Evolutionary conservation across 2,329 filamentous ascomycete species (phyloP), one percentile per base, ranked within the genome.

Genomic region (Fonsecaea erecta): DNA sequence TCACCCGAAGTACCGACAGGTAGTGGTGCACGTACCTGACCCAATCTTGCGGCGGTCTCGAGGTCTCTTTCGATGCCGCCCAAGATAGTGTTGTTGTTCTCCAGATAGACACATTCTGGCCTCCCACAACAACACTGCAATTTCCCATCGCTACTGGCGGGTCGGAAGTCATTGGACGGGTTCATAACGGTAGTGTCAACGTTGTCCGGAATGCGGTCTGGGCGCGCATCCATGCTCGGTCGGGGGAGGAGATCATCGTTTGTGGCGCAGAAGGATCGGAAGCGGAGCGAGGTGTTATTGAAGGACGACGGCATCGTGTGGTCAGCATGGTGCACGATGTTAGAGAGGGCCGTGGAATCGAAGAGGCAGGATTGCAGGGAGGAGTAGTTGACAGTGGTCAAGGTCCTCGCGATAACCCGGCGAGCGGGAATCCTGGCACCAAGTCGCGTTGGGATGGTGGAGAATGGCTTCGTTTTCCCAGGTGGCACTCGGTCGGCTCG

Each of bases 61-160:
- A 97, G 90, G 80, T 97, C 92, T 73, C 89, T 90, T 79, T 98
- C 94, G 70, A 98, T 84, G 67, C 86, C 89, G 72, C 92, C 88
- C 53, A 98, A 83, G 68, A 92, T 84, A 52, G 85, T 84, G 77
- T 88, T 89, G 79, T 94, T 97, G 79, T 93, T 89, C 77, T 86
- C 87, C 68, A 97, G 84, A 75, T 90, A 92, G 71, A 88, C 85
- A 78, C 94, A 98, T 73, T 92, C 88, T 68, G 83, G 76, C 70
- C 87, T 88, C 63, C 93, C 93, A 80, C 94, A 99, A 80, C 94
- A 99, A 83, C 95, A 98, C 56, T 55, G 67, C 51, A 71, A 70
- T 67, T 65, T 71, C 56, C 51, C 28, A 43, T 65, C 62, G 43
- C 37, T 40, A n/a, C 35, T 56, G 32, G 40, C 51, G 14, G 46